Percentiles rank a stretch among this genome's conserved stretches.
These are phyloP conservation scores for Sphaerulina musiva DNA, from an alignment of 2,329 filamentous ascomycete genomes.

Conservation along the genomic window DNA sequence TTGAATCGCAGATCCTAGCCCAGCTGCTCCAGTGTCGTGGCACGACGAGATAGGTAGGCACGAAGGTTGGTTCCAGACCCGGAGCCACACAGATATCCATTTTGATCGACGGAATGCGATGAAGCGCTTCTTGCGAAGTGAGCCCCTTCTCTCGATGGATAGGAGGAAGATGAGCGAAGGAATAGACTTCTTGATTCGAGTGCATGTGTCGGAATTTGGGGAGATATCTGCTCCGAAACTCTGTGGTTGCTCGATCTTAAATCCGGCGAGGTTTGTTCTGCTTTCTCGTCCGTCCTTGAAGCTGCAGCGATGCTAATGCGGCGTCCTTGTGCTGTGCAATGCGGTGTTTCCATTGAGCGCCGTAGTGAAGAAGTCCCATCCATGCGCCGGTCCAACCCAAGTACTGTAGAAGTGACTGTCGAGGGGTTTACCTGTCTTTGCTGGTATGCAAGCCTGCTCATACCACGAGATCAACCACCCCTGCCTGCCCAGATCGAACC, in stretches of 20 bases:
- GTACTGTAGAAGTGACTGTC: not conserved
- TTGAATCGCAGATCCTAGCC: no score
- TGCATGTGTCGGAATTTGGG: not conserved
- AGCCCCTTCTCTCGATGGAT: slow-evolving; percentile 14
- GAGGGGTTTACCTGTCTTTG: not conserved
- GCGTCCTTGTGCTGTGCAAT: not conserved
- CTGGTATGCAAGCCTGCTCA: not conserved
- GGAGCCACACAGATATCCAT: slow-evolving; percentile 20
- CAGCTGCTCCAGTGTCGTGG: slow-evolving; percentile 11
- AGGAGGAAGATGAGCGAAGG: slow-evolving; percentile 16
- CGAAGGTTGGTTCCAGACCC: slow-evolving; percentile 20
- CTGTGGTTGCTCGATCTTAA: not conserved
- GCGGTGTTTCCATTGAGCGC: not conserved
- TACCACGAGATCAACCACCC: slow-evolving; percentile 34
- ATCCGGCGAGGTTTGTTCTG: not conserved
- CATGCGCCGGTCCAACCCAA: not conserved
- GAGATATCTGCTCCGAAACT: not conserved
- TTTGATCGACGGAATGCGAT: slow-evolving; percentile 17
- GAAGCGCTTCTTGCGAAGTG: slow-evolving; percentile 12
- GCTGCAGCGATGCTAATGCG: not conserved
- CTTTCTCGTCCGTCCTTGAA: not conserved
- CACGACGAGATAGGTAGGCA: slow-evolving; percentile 23
- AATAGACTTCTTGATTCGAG: not conserved
- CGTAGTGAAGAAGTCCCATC: not conserved
- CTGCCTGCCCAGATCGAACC: slow-evolving; percentile 47